Percentiles rank a stretch among this genome's conserved stretches.
Conservation (phyloP, 192 early-diverging fungal species). For the Pilaira anomala region DNA sequence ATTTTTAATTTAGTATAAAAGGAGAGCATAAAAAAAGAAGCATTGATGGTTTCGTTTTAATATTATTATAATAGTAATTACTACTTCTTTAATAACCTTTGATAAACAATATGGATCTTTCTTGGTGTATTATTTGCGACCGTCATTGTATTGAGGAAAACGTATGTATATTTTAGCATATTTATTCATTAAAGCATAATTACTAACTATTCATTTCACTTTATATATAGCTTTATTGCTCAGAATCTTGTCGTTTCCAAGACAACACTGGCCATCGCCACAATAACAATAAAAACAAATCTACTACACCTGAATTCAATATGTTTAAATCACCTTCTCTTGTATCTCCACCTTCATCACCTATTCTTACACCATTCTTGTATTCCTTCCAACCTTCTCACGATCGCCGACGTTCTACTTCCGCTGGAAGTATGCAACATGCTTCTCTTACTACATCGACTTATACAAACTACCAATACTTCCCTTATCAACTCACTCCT, state of each 20-base stretch:
- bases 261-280: neutral
- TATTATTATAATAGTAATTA: too few species aligned
- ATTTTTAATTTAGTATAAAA: too few species aligned
- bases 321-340: conserved; percentile 1
- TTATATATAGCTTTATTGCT: conserved; percentile 17
- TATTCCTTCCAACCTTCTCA: neutral
- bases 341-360: conserved; percentile 2
- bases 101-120: conserved; percentile 14
- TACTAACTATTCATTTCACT: neutral
- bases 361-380: neutral
- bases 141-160: conserved; percentile 19
- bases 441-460: too few species aligned
- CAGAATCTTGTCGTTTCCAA: conserved; percentile 12
- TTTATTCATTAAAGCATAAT: neutral
- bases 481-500: too few species aligned
- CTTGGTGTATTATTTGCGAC: conserved; percentile 24
- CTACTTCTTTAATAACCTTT: too few species aligned
- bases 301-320: conserved; percentile 2
- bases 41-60: too few species aligned
- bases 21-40: too few species aligned
- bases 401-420: too few species aligned
- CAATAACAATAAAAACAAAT: neutral
- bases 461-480: too few species aligned
- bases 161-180: neutral
- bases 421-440: too few species aligned